Base-by-base conservation (phyloP, 805 yeast genomes). In the Metschnikowia lunata region DNA sequence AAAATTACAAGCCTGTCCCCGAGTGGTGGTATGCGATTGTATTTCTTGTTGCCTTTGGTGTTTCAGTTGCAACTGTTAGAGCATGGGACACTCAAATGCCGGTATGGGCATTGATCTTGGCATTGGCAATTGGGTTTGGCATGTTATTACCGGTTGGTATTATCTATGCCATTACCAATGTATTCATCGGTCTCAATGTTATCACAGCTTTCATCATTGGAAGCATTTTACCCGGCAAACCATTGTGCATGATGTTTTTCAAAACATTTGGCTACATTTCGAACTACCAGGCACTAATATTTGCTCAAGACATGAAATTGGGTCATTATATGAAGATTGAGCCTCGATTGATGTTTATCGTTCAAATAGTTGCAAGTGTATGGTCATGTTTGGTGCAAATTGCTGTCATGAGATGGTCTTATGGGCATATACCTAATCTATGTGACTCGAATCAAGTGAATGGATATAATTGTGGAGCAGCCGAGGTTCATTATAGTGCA, bases 391-490 rank as follows among this genome's bases (percentile, higher is more conserved):
- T 58, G 42, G 60, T 55, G 9, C 55, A 58, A 30, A 57, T 58
- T 7, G 61, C 59, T 1, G 57, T 58, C 8, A 58, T 55, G 48
- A 50, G 53, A 36, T 58, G 60, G 59, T 56, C 57, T 50, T 41
- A 55, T 12, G 49, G 47, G 39, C 41, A 58, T 40, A 51, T 56
- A 34, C 51, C 54, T 40, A 43, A 53, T 30, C 40, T 56, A 27
- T 56, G 60, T 45, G 42, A 46, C 3, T 29, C 54, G 2, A 47
- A 48, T 7, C 52, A 48, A 15, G 14, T 34, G 5, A 45, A 48
- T 12, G 57, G 56, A 3, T 56, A 55, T 40, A 48, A 49, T n/a
- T 56, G 60, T 40, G 56, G 58, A 1, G 39, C 50, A 29, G 58
- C 57, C 3, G 48, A 50, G 36, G 54, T 53, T 12, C 54, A 55